Conservation (phyloP, 73 alveolate species). For the Stentor coeruleus region DNA sequence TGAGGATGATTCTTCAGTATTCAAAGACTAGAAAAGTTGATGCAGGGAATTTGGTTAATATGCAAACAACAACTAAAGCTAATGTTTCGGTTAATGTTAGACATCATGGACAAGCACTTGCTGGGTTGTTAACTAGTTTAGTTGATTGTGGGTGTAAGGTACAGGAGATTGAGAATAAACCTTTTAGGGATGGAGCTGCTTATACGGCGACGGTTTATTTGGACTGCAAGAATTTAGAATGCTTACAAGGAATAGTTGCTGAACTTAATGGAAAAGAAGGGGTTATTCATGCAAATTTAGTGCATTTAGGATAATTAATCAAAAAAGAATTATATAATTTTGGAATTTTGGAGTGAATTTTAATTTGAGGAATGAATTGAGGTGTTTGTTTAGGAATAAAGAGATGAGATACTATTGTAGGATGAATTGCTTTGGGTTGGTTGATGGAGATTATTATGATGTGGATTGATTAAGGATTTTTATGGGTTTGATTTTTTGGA, state of each 20-base stretch:
- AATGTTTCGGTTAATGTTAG: slow-evolving; percentile 32
- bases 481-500: background rate
- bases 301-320: background rate
- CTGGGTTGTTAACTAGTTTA: slow-evolving; percentile 25
- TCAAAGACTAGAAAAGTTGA: slow-evolving; percentile 39
- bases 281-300: background rate
- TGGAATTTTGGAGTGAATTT: background rate
- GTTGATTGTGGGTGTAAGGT: slow-evolving; percentile 14
- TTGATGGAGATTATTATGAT: background rate
- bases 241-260: background rate
- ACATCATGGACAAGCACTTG: slow-evolving; percentile 47
- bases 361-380: slow-evolving; percentile 1
- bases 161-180: slow-evolving; percentile 21
- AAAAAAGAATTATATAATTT: no score
- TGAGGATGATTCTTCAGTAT: slow-evolving; percentile 48
- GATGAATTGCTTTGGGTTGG: no score
- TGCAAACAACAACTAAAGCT: slow-evolving; percentile 25
- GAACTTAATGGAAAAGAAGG: background rate
- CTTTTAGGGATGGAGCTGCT: slow-evolving; percentile 25
- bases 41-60: slow-evolving; percentile 57
- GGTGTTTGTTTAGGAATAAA: background rate
- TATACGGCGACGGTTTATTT: slow-evolving; percentile 4
- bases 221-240: slow-evolving; percentile 10
- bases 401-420: no score
- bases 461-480: background rate